A percentile compares a stretch with the other conserved stretches of the same genome.
phyloP scores from a whole-genome alignment of 345 rosid genomes.

The Salix koriyanagi region DNA sequence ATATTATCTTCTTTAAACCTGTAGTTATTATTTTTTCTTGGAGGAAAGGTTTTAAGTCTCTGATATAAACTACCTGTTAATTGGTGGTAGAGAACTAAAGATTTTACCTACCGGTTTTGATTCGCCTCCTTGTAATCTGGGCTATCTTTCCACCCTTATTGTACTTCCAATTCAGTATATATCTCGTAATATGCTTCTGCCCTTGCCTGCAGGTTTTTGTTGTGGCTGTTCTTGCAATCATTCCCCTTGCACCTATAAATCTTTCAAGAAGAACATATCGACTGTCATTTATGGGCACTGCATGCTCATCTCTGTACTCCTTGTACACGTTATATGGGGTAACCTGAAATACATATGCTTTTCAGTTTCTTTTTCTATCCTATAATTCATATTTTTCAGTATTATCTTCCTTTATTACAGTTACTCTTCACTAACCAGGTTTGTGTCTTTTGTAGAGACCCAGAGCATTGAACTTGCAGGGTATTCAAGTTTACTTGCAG shows the following conservation, averaged over 20 bases:
- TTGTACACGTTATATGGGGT: conserved; percentile 91
- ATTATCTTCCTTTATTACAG: conserved; percentile 11
- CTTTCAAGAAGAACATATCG: conserved; percentile 85
- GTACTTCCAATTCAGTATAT: neutral
- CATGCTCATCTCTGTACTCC: conserved; percentile 76
- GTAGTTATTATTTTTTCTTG: neutral
- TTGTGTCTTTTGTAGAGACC: conserved; percentile 56
- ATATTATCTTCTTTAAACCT: neutral
- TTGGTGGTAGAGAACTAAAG: neutral
- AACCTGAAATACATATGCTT: conserved; percentile 13
- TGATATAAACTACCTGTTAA: neutral
- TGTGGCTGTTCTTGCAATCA: conserved; percentile 80
- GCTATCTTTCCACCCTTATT: neutral
- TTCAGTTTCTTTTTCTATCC: neutral
- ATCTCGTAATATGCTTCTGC: conserved; percentile 12
- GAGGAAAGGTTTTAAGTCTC: neutral
- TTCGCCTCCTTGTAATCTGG: neutral
- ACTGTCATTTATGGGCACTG: conserved; percentile 88
- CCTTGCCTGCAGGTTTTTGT: conserved; percentile 63
- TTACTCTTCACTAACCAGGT: conserved; percentile 14
- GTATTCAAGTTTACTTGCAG: conserved; percentile 77
- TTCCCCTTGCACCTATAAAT: conserved; percentile 67
- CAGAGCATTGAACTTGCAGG: conserved; percentile 86
- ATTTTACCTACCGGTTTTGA: neutral
- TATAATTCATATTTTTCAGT: neutral